Conservation (phyloP, 2,329 filamentous ascomycete species). For the Pseudogymnoascus sp. region DNA sequence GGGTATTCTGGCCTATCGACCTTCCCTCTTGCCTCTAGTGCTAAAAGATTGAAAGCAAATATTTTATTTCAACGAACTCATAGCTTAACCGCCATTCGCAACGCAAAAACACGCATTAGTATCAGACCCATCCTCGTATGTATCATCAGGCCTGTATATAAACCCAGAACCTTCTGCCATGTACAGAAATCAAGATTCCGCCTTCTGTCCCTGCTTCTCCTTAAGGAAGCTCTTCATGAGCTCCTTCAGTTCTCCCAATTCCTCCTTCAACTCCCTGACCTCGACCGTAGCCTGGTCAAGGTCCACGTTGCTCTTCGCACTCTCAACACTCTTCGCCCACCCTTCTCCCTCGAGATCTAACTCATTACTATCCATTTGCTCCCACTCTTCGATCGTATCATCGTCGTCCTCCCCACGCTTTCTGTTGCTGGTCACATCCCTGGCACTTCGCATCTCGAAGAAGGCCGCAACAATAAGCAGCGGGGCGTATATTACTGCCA, state of each 20-base stretch:
- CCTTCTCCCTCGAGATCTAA: constrained; percentile 76
- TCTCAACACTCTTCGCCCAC: constrained; percentile 73
- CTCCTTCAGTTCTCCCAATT: constrained; percentile 49
- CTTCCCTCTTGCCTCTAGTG: background rate
- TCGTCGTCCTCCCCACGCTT: constrained; percentile 80
- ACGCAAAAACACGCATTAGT: background rate
- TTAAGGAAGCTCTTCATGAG: constrained; percentile 16
- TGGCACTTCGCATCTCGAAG: constrained; percentile 59
- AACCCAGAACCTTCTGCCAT: background rate
- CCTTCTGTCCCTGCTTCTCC: background rate
- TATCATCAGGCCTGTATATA: background rate
- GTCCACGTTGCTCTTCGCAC: constrained; percentile 73
- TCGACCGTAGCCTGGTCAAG: constrained; percentile 70
- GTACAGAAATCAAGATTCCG: background rate
- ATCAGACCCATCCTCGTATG: background rate
- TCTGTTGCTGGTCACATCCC: constrained; percentile 63
- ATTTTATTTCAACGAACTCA: background rate
- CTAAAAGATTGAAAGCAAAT: background rate
- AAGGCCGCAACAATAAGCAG: constrained; percentile 70
- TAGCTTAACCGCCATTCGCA: background rate
- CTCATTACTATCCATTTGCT: constrained; percentile 59
- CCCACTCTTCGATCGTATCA: constrained; percentile 85
- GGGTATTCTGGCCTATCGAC: background rate
- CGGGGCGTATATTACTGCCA: constrained; percentile 79
- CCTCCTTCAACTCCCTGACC: constrained; percentile 48